Conservation (phyloP, 2,329 filamentous ascomycete genomes). For the Nannizziopsis arthrosporioides region DNA sequence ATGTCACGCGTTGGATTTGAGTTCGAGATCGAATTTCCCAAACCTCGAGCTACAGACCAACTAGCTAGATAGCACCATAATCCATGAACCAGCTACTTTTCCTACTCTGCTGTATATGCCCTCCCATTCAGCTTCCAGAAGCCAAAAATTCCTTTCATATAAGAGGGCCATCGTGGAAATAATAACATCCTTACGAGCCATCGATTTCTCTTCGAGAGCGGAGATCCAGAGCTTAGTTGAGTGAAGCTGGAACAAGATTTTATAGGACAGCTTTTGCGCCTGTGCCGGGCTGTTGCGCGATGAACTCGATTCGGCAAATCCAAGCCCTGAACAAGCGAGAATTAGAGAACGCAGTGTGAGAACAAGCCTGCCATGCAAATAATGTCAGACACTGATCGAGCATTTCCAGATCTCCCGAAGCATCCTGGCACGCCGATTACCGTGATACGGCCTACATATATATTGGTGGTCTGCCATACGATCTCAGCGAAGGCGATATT, state of each 20-base stretch:
- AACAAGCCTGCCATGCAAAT: constrained; percentile 17
- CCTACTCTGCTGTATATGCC: too few relatives aligned
- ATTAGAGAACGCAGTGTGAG: constrained; percentile 74
- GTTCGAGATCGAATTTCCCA: not conserved
- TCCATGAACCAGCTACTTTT: too few relatives aligned
- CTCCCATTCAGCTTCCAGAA: too few relatives aligned
- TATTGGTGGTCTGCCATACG: constrained; percentile 85
- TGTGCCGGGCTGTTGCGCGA: constrained; percentile 29
- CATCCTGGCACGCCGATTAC: constrained; percentile 95
- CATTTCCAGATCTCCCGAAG: constrained; percentile 57
- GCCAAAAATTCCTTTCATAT: too few relatives aligned
- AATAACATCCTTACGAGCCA: too few relatives aligned
- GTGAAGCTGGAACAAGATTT: too few relatives aligned
- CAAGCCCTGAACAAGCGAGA: constrained; percentile 89
- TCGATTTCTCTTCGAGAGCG: too few relatives aligned
- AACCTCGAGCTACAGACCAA: not conserved
- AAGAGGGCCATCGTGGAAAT: too few relatives aligned
- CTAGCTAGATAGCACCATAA: too few relatives aligned
- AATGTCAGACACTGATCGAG: constrained; percentile 18
- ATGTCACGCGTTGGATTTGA: constrained; percentile 13
- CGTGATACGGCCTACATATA: constrained; percentile 94
- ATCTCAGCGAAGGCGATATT: constrained; percentile 88
- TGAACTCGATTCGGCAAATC: constrained; percentile 92
- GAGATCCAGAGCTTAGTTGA: too few relatives aligned
- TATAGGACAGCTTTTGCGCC: not conserved